Evolutionary conservation across 139 green algal genomes (phyloP), one percentile per base, ranked within the genome.

Genomic region (Chlorella sp.): DNA sequence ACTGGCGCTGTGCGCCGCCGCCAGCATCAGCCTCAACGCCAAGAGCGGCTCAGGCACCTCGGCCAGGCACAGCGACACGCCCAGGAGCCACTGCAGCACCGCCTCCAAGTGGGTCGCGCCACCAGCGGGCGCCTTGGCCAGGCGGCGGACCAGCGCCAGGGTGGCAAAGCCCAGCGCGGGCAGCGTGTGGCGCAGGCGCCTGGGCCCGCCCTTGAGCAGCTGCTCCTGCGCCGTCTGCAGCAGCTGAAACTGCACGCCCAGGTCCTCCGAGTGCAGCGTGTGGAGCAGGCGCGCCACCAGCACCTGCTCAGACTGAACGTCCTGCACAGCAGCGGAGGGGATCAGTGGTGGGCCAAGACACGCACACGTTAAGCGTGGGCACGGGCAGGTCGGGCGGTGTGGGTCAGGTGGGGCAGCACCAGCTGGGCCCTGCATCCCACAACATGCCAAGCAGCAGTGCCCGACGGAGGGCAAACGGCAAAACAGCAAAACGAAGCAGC

Each of bases 241-340:
- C 31, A 98, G 85, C 14, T 67, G 72, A 64, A 90, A 91, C 64
- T 94, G 88, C 35, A 72, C 77, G 31, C 85, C 86, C 2, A 76
- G 75, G 64, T 93, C 74, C 4, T 78, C 69, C 1, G 70, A 72
- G 30, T 36, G 31, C 42, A 99, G 80, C 72, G 81, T 74, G 81
- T 98, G 93, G 72, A 99, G 80, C 72, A 99, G 80, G 2, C 90
- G 86, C 20, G 95, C 92, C 49, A 98, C 83, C 69, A 97, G 77
- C 27, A 85, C 77, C 80, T 96, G 90, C 84, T 98, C 92, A 66
- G 97, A 91, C 33, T 87, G 85, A 50, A 98, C 71, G 66, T 94
- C 89, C 88, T 94, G 79, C 29, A 49, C 3, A 49, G 33, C n/a
- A n/a, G n/a, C n/a, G n/a, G n/a, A n/a, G n/a, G n/a, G 29, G 49